These are phyloP conservation scores for Lagenidium sp. DNA, from an alignment of 352 stramenopile species.

Conservation along the genomic window DNA sequence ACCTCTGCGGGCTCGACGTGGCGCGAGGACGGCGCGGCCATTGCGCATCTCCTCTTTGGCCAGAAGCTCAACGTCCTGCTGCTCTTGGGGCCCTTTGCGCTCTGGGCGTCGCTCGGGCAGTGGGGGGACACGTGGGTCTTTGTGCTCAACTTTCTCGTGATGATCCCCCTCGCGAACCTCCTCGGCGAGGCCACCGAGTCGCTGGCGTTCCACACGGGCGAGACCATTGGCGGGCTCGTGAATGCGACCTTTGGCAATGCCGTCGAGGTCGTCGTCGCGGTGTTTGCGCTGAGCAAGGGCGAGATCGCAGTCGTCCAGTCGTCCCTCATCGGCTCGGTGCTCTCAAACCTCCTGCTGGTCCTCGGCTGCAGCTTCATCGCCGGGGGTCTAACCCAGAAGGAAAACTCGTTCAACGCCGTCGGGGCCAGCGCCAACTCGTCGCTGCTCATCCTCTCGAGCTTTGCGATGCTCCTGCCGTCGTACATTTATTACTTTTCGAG, in stretches of 20 bases:
- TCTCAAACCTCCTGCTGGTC: conserved; percentile 97
- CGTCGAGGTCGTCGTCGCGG: conserved; percentile 95
- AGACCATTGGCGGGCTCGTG: conserved; percentile 95
- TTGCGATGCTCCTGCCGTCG: conserved; percentile 91
- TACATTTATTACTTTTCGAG: conserved; percentile 87
- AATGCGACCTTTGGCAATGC: conserved; percentile 98
- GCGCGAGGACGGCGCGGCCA: conserved; percentile 29
- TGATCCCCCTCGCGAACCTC: conserved; percentile 94
- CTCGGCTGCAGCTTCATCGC: conserved; percentile 95
- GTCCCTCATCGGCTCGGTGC: conserved; percentile 94
- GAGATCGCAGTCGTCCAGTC: conserved; percentile 96
- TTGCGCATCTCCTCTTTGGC: conserved; percentile 30
- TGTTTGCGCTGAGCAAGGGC: conserved; percentile 90
- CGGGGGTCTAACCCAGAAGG: conserved; percentile 66
- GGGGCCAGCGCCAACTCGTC: conserved; percentile 91
- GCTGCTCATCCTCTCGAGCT: conserved; percentile 90
- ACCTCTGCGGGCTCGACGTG: conserved; percentile 5
- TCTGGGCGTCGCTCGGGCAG: conserved; percentile 47
- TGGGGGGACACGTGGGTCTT: conserved; percentile 87
- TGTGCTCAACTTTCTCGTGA: conserved; percentile 94
- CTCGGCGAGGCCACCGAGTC: conserved; percentile 97
- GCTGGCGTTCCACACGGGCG: conserved; percentile 94
- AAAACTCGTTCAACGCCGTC: conserved; percentile 91
- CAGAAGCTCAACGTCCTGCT: conserved; percentile 70
- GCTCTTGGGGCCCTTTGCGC: conserved; percentile 38